A percentile compares a stretch with the other conserved stretches of the same genome.
These are phyloP conservation scores for Suillus tomentosus DNA, from an alignment of 768 basidiomycete species.

Conservation along the genomic window DNA sequence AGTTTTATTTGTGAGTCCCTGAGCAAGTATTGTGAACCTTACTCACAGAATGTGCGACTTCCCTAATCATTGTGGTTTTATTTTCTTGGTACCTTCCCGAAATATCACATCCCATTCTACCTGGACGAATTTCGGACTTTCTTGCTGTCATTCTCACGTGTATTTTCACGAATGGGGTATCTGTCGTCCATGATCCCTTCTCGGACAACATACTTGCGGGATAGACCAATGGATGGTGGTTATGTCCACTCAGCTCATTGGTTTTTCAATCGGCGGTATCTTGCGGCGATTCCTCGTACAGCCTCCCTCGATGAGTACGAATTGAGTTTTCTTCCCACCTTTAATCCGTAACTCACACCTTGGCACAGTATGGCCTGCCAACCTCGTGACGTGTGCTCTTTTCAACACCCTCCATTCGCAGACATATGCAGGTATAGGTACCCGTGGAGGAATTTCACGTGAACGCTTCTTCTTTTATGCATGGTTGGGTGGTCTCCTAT, in stretches of 20 bases:
- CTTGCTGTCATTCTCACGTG: neutral
- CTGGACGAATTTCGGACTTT: neutral
- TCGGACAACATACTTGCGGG: neutral
- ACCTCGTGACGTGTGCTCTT: constrained; percentile 66
- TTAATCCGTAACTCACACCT: neutral
- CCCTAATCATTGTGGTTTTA: neutral
- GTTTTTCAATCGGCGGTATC: constrained; percentile 61
- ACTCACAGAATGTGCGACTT: constrained; percentile 12
- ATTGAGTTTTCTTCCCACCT: constrained; percentile 1
- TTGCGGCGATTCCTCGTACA: constrained; percentile 60
- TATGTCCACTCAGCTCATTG: constrained; percentile 73
- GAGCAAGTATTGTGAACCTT: constrained; percentile 13
- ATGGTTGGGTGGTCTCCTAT: constrained; percentile 35
- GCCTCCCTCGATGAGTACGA: constrained; percentile 60
- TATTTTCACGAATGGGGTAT: neutral
- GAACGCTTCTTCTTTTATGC: constrained; percentile 52
- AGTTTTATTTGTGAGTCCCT: constrained; percentile 47
- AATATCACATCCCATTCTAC: neutral
- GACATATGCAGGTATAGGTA: constrained; percentile 43
- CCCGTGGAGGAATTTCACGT: constrained; percentile 49
- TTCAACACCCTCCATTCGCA: constrained; percentile 76
- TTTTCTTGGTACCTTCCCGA: neutral
- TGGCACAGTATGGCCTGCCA: constrained; percentile 69
- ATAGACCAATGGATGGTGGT: constrained; percentile 62
- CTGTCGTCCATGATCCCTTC: neutral